A percentile compares a stretch with the other conserved stretches of the same genome.
Evolutionary conservation across 2,329 filamentous ascomycete genomes (phyloP).

Genomic region (Apiospora malaysiana): DNA sequence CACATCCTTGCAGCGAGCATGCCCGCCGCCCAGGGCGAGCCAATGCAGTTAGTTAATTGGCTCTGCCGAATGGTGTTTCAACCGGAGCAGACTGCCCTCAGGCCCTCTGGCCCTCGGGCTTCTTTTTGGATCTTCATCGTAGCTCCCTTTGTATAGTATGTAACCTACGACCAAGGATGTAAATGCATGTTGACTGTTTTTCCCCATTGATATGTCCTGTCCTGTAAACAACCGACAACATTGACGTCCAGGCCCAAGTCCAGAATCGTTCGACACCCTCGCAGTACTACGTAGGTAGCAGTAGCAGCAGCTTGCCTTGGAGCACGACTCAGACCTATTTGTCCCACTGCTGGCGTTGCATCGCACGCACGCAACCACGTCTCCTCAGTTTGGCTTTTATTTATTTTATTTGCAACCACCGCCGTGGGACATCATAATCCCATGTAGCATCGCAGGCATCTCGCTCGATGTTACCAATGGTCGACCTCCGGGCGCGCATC

Average conservation of each 20-base stretch:
- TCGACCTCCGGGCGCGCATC: slow-evolving; percentile 27
- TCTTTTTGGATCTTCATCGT: slow-evolving; percentile 16
- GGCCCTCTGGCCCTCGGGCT: background rate
- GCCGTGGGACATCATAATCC: slow-evolving; percentile 16
- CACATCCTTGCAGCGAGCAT: slow-evolving; percentile 13
- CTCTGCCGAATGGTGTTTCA: background rate
- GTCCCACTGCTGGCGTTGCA: slow-evolving; percentile 7
- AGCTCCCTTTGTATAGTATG: slow-evolving; percentile 4
- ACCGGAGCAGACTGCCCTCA: slow-evolving; percentile 8
- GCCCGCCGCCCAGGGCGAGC: background rate
- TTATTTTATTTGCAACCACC: slow-evolving; percentile 4
- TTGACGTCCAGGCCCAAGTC: background rate
- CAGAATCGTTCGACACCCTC: background rate
- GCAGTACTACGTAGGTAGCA: background rate
- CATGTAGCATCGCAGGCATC: slow-evolving; percentile 23
- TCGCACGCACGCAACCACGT: background rate
- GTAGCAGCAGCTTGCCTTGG: slow-evolving; percentile 2
- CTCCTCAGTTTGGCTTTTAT: slow-evolving; percentile 11
- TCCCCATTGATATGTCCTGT: background rate
- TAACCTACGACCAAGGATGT: slow-evolving; percentile 5
- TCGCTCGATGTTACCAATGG: slow-evolving; percentile 22
- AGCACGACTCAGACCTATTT: background rate
- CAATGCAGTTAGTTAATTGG: slow-evolving; percentile 15
- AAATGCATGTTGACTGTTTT: slow-evolving; percentile 10
- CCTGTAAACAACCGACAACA: slow-evolving; percentile 7